Evolutionary conservation across 2,329 filamentous ascomycete species (phyloP).

Genomic region (Paraphoma chrysanthemicola): DNA sequence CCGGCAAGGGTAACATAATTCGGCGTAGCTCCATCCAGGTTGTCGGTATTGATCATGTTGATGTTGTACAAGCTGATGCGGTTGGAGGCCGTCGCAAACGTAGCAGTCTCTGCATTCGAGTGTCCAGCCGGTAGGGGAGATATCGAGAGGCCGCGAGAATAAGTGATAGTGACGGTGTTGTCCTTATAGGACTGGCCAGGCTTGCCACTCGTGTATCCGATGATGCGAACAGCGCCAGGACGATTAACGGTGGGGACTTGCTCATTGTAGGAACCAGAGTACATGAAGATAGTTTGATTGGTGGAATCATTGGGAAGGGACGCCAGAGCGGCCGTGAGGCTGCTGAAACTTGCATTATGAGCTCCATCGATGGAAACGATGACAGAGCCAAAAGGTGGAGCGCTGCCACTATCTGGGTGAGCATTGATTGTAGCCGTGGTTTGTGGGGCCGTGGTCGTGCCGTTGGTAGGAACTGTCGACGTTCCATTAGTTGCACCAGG

Average conservation of each 20-base stretch:
- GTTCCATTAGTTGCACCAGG: conserved; percentile 15
- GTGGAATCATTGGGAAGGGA: conserved; percentile 45
- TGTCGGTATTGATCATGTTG: conserved; percentile 52
- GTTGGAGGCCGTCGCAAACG: conserved; percentile 52
- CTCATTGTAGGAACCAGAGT: conserved; percentile 64
- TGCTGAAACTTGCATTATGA: conserved; percentile 40
- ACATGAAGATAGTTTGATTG: conserved; percentile 66
- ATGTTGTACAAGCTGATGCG: conserved; percentile 68
- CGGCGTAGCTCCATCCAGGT: conserved; percentile 51
- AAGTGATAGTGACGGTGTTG: conserved; percentile 64
- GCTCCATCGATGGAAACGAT: conserved; percentile 48
- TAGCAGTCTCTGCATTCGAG: conserved; percentile 60
- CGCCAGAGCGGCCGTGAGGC: conserved; percentile 45
- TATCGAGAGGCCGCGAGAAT: conserved; percentile 49
- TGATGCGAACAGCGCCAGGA: conserved; percentile 59
- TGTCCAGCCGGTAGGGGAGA: conserved; percentile 40
- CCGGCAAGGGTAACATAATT: conserved; percentile 58
- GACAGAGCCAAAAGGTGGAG: conserved; percentile 51
- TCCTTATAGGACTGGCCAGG: conserved; percentile 51
- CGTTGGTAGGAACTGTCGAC: conserved; percentile 17
- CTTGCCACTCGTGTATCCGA: conserved; percentile 63
- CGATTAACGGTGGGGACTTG: conserved; percentile 61
- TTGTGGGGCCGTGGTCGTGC: not conserved
- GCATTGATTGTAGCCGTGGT: conserved; percentile 38
- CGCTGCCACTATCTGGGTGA: conserved; percentile 52